A percentile compares a stretch with the other conserved stretches of the same genome.
Conservation (phyloP, 768 basidiomycete species). For the Coprinellus micaceus region DNA sequence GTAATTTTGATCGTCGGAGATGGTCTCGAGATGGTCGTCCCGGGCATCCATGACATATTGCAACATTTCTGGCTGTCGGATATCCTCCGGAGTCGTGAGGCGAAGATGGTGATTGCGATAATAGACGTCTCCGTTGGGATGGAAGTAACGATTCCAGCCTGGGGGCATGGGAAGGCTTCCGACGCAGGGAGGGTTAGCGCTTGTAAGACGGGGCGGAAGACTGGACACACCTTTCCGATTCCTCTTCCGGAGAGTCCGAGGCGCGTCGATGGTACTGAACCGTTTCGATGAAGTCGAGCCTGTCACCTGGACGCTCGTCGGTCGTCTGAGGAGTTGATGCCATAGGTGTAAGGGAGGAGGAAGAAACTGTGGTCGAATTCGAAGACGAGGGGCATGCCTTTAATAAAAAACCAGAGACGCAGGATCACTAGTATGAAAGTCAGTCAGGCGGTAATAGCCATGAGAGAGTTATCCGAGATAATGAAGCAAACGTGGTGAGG, state of each 20-base stretch:
- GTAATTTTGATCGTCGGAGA: conserved; percentile 27
- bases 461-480: conserved; percentile 4
- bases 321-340: not conserved
- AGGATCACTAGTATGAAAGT: not conserved
- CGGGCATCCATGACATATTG: conserved; percentile 31
- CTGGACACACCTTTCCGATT: not conserved
- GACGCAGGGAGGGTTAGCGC: conserved; percentile 15
- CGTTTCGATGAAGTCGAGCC: conserved; percentile 11
- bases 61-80: conserved; percentile 30
- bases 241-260: not conserved
- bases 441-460: not conserved
- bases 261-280: conserved; percentile 5
- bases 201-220: conserved; percentile 8
- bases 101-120: conserved; percentile 34
- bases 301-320: not conserved
- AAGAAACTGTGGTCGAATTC: conserved; percentile 1
- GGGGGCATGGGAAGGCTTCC: conserved; percentile 3
- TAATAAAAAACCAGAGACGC: conserved; percentile 6
- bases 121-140: conserved; percentile 46
- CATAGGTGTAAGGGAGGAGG: not conserved
- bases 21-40: conserved; percentile 33
- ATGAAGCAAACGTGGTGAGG: conserved; percentile 1
- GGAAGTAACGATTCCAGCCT: conserved; percentile 33
- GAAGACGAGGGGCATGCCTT: conserved; percentile 1
- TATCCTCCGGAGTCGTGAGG: conserved; percentile 38